Base-by-base conservation (phyloP, 116 monocot species). In the Iris pallida region DNA sequence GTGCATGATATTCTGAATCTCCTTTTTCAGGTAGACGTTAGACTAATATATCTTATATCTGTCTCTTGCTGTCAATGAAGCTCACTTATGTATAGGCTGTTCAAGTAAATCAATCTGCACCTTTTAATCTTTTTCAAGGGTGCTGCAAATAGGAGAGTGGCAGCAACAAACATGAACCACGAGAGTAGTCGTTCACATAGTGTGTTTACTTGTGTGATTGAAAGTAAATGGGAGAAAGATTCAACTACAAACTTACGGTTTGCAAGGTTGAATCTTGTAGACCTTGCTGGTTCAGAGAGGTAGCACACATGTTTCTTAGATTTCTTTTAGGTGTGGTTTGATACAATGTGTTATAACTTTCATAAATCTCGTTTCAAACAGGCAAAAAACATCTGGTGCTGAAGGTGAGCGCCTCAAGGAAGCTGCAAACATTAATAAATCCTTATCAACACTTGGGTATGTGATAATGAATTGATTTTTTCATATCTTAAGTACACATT, bases 261-360 rank as follows among this genome's bases (percentile, higher is more conserved):
- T 79, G 89, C 92, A 57, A 96, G 96, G 74, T 59, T 96, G 46
- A 96, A 91, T 56, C 85, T 96, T 74, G 96, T 96, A 42, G 96
- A 96, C 84, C 80, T 96, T 61, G 96, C 96, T 75, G 96, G 96
- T 16, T 96, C 96, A 64, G 96, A 96, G 75, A 91, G 96, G 96
- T 96, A 76, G 42, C 6, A 4, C 9, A 45, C 15, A 16, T 9
- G 55, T 18, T 13, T 59, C 12, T 16, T 65, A 0, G 16, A 65
- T 48, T 12, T 19, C 5, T 15, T 55, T 9, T 6, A 42, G 5
- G 49, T 42, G 15, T 67, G 16, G 12, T 63, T 42, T 20, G 47
- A 5, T 42, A n/a, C 8, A 42, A 53, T n/a, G 4, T 67, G 54
- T 49, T 11, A 14, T 64, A 10, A 2, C 40, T 62, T 44, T 45